Conservation (phyloP, 345 rosid genomes). For the Conringia planisiliqua region DNA sequence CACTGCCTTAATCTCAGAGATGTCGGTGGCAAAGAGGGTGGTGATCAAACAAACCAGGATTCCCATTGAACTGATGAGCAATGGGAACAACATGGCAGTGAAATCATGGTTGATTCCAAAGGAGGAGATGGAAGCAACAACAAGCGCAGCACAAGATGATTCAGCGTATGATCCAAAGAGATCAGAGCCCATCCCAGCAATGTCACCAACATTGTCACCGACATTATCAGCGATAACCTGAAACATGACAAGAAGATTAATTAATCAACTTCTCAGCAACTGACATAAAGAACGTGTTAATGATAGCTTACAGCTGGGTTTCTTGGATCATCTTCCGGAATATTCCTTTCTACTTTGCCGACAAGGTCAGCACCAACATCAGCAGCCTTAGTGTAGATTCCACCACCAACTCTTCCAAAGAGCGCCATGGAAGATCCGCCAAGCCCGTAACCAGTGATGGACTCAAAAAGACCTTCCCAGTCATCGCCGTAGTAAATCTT, state of each 20-base stretch:
- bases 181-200: constrained; percentile 85
- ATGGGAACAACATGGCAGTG: constrained; percentile 60
- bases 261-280: not conserved
- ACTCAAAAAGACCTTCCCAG: constrained; percentile 74
- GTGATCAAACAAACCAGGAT: constrained; percentile 68
- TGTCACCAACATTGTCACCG: constrained; percentile 75
- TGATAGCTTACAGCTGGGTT: constrained; percentile 64
- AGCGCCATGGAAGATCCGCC: constrained; percentile 84
- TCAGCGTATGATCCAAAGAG: constrained; percentile 74
- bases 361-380: constrained; percentile 84
- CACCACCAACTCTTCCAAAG: constrained; percentile 75
- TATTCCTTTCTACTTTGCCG: constrained; percentile 71
- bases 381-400: constrained; percentile 72
- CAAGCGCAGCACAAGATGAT: constrained; percentile 72
- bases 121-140: constrained; percentile 74
- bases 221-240: constrained; percentile 78
- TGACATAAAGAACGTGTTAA: not conserved
- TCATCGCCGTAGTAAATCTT: constrained; percentile 66
- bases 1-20: constrained; percentile 61
- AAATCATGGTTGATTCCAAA: constrained; percentile 68
- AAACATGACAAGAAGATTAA: not conserved
- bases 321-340: constrained; percentile 76
- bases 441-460: constrained; percentile 73
- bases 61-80: constrained; percentile 59
- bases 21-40: constrained; percentile 64